Conservation (phyloP, 2,329 filamentous ascomycete genomes). For the Aspergillus flavus region DNA sequence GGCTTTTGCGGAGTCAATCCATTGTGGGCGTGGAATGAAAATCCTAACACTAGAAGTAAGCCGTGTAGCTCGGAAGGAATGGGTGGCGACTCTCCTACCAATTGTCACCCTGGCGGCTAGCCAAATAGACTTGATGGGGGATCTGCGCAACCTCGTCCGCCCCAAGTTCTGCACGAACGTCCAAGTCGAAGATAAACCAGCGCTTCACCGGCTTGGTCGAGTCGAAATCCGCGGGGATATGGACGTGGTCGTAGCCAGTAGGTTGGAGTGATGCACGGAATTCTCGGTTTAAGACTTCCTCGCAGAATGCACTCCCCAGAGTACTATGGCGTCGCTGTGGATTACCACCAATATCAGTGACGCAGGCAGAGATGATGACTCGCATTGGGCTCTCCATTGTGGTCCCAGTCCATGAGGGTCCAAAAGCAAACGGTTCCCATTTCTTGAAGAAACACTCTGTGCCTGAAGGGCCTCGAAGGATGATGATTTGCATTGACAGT, state of each 20-base stretch:
- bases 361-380: conserved; percentile 19
- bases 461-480: neutral
- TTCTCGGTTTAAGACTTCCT: conserved; percentile 13
- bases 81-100: conserved; percentile 12
- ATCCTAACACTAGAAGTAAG: conserved; percentile 14
- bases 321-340: conserved; percentile 22
- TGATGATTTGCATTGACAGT: neutral
- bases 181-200: conserved; percentile 26
- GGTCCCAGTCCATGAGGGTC: neutral
- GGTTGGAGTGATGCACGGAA: conserved; percentile 19
- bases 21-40: conserved; percentile 19
- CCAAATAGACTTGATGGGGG: conserved; percentile 24
- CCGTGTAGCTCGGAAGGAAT: neutral
- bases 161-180: conserved; percentile 14
- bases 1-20: conserved; percentile 18
- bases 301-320: conserved; percentile 20
- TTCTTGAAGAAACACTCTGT: too few relatives aligned
- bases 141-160: conserved; percentile 16
- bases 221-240: conserved; percentile 25
- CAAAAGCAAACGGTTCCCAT: neutral
- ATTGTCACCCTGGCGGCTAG: conserved; percentile 22
- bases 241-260: conserved; percentile 22
- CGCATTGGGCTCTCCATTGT: conserved; percentile 10
- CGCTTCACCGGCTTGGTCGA: conserved; percentile 16
- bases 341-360: conserved; percentile 23